Conservation (phyloP, 164 flowering plant genomes). For the Cinnamomum chago region DNA sequence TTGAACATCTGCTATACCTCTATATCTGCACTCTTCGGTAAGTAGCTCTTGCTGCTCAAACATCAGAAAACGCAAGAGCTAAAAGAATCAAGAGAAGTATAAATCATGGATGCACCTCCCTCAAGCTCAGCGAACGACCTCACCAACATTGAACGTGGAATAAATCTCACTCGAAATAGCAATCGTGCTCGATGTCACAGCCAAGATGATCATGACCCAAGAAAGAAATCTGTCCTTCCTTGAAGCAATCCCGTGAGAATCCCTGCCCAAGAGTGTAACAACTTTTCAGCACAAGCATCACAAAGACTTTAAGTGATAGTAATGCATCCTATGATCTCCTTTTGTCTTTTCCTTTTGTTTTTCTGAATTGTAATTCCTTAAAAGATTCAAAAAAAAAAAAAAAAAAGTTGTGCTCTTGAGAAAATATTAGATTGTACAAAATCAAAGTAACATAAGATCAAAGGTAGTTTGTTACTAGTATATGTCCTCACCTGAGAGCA, state of each 20-base stretch:
- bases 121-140: background rate
- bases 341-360: too few relatives aligned
- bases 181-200: slow-evolving; percentile 66
- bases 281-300: too few relatives aligned
- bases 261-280: slow-evolving; percentile 31
- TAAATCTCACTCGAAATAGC: slow-evolving; percentile 69
- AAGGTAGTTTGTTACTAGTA: background rate
- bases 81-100: background rate
- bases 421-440: too few relatives aligned
- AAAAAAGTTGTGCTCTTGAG: too few relatives aligned
- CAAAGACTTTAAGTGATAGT: too few relatives aligned
- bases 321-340: too few relatives aligned
- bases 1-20: background rate
- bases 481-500: slow-evolving; percentile 44
- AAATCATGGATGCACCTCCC: background rate
- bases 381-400: too few relatives aligned
- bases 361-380: too few relatives aligned
- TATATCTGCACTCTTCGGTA: background rate
- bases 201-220: slow-evolving; percentile 66
- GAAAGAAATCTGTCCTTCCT: slow-evolving; percentile 53
- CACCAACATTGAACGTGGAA: slow-evolving; percentile 24
- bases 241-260: slow-evolving; percentile 58
- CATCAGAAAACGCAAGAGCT: background rate
- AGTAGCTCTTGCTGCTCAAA: background rate
- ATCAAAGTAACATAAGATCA: too few relatives aligned